A percentile compares a stretch with the other conserved stretches of the same genome.
phyloP scores from a whole-genome alignment of 352 stramenopile genomes.

The Stramenopiles sp. region DNA sequence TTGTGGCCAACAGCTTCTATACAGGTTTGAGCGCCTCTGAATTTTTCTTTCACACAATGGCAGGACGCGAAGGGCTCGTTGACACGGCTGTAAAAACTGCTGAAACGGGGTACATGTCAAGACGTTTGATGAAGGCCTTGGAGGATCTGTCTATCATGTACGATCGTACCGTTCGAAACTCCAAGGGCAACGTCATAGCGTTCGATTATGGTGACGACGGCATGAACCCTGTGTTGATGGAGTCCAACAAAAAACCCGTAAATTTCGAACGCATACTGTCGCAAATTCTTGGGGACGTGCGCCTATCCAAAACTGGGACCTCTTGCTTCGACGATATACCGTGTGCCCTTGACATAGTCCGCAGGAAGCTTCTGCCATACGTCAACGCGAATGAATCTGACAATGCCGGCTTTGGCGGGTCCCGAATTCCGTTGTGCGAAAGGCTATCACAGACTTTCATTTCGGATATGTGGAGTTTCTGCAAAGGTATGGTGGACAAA shows the following conservation, averaged over 20 bases:
- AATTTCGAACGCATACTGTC: conserved; percentile 80
- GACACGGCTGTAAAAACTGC: conserved; percentile 98
- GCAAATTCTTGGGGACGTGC: conserved; percentile 37
- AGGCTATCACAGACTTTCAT: conserved; percentile 11
- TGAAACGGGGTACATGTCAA: conserved; percentile 97
- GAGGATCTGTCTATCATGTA: conserved; percentile 91
- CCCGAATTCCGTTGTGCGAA: neutral
- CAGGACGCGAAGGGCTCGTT: conserved; percentile 93
- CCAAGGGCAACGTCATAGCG: conserved; percentile 81
- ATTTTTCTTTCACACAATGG: conserved; percentile 99
- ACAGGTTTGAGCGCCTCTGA: conserved; percentile 92
- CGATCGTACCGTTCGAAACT: conserved; percentile 62
- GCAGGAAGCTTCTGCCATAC: neutral
- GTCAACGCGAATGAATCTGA: neutral
- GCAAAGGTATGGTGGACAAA: neutral
- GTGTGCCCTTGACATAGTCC: neutral
- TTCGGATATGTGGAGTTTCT: neutral
- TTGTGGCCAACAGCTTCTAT: conserved; percentile 98
- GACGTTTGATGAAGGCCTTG: conserved; percentile 78
- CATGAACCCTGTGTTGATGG: conserved; percentile 90
- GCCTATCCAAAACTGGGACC: neutral
- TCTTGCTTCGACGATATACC: neutral
- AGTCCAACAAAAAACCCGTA: conserved; percentile 74
- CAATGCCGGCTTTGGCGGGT: neutral
- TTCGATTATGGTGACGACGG: conserved; percentile 98